These are phyloP conservation scores for Pigoraptor vietnamica DNA, from an alignment of 78 protist species.

Conservation along the genomic window DNA sequence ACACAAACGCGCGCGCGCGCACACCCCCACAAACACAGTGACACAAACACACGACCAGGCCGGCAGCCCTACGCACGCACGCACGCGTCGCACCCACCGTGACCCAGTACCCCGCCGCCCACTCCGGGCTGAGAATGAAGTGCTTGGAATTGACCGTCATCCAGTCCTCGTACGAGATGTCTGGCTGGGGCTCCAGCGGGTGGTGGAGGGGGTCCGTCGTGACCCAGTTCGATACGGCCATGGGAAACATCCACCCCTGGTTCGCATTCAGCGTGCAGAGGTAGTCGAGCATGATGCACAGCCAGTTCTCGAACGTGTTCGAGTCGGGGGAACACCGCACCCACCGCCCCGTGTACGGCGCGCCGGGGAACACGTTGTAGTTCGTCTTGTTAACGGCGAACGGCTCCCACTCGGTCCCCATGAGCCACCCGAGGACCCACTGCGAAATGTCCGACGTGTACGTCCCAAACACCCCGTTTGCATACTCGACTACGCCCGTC, in stretches of 20 bases:
- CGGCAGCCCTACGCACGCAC: not conserved
- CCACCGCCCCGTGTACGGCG: not conserved
- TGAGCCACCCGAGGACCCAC: not conserved
- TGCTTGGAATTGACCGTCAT: not conserved
- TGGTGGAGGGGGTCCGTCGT: slow-evolving; percentile 6
- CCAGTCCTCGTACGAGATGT: slow-evolving; percentile 13
- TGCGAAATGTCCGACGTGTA: not conserved
- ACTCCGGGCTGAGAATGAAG: not conserved
- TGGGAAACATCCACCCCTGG: not conserved
- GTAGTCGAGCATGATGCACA: slow-evolving; percentile 5
- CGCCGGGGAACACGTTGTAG: no score
- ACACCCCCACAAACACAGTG: not conserved
- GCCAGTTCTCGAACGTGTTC: slow-evolving; percentile 14
- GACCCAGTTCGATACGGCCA: slow-evolving; percentile 17
- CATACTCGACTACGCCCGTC: not conserved
- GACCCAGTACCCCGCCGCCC: slow-evolving; percentile 13
- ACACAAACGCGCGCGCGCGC: not conserved
- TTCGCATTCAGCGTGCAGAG: not conserved
- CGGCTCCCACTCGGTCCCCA: slow-evolving; percentile 6
- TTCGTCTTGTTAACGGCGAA: not conserved
- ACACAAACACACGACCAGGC: no score
- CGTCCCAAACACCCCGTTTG: not conserved
- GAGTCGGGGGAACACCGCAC: not conserved
- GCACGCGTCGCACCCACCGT: not conserved
- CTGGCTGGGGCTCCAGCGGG: not conserved